A percentile compares a stretch with the other conserved stretches of the same genome.
These are phyloP conservation scores for Miamiensis avidus DNA, from an alignment of 169 alveolate genomes.

Conservation along the genomic window DNA sequence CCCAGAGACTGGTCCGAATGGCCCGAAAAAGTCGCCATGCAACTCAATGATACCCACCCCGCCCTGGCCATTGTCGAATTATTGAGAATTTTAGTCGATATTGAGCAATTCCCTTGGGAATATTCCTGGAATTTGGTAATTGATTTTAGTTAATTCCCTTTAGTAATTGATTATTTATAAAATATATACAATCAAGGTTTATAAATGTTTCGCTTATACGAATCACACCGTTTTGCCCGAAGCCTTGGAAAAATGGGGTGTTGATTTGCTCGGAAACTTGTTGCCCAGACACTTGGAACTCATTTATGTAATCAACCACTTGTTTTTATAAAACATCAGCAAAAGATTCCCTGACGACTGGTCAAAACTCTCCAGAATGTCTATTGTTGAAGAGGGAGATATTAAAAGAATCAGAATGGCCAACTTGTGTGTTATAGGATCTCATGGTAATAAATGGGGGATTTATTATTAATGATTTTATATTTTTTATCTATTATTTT, in stretches of 20 bases:
- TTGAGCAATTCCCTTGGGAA: slow-evolving; percentile 88
- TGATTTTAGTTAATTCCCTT: slow-evolving; percentile 34
- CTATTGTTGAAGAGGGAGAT: slow-evolving; percentile 91
- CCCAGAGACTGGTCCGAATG: slow-evolving; percentile 89
- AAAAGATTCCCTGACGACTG: slow-evolving; percentile 71
- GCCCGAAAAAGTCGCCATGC: slow-evolving; percentile 86
- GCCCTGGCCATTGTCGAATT: slow-evolving; percentile 95
- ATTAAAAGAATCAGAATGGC: slow-evolving; percentile 94
- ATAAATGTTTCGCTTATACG: slow-evolving; percentile 90
- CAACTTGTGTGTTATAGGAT: slow-evolving; percentile 67
- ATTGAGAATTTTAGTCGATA: slow-evolving; percentile 92
- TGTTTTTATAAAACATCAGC: slow-evolving; percentile 85
- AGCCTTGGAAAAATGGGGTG: slow-evolving; percentile 97
- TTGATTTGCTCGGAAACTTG: slow-evolving; percentile 85
- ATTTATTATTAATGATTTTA: too few species aligned
- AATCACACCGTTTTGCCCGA: slow-evolving; percentile 98
- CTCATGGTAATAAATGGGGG: background rate
- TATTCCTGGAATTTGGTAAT: slow-evolving; percentile 89
- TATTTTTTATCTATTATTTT: too few species aligned
- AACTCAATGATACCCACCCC: slow-evolving; percentile 97
- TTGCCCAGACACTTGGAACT: slow-evolving; percentile 93
- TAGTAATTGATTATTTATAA: background rate
- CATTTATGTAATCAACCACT: slow-evolving; percentile 89
- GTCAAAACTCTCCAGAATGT: slow-evolving; percentile 49
- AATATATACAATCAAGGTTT: too few species aligned